phyloP scores from a whole-genome alignment of 108 stramenopile species.

The Fragilariopsis cylindrus region DNA sequence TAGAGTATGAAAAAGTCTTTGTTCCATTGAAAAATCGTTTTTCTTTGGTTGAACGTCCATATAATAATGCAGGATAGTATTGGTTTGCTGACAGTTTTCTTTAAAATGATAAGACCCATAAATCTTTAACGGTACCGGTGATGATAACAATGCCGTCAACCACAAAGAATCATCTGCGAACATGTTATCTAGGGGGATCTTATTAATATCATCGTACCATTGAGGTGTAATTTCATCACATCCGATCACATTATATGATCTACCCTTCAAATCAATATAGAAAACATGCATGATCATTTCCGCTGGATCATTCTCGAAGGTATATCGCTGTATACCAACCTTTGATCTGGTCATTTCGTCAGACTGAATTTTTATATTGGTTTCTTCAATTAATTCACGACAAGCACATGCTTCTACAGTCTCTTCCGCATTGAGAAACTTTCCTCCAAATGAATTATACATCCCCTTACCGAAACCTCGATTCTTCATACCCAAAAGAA shows the following conservation, averaged over 20 bases:
- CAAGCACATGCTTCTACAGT: constrained; percentile 42
- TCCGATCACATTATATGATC: constrained; percentile 14
- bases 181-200: constrained; percentile 75
- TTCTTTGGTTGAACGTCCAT: constrained; percentile 10
- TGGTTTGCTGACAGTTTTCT: constrained; percentile 50
- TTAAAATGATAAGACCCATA: constrained; percentile 78
- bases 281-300: constrained; percentile 76
- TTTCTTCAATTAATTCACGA: constrained; percentile 72
- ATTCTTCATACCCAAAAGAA: constrained; percentile 67
- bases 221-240: constrained; percentile 78
- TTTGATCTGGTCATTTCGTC: constrained; percentile 45
- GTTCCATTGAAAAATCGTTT: constrained; percentile 41
- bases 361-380: constrained; percentile 47
- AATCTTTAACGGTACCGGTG: constrained; percentile 38
- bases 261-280: constrained; percentile 51
- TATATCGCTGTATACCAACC: constrained; percentile 63
- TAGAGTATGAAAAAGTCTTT: constrained; percentile 66
- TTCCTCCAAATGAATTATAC: constrained; percentile 78
- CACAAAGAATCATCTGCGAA: constrained; percentile 84
- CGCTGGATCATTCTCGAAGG: constrained; percentile 58
- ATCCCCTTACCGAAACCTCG: constrained; percentile 76
- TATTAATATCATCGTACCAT: constrained; percentile 61
- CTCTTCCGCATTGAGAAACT: constrained; percentile 53
- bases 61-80: constrained; percentile 65
- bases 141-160: constrained; percentile 52